A percentile compares a stretch with the other conserved stretches of the same genome.
phyloP scores from a whole-genome alignment of 306 rosid genomes.

The Prunus salicina region DNA sequence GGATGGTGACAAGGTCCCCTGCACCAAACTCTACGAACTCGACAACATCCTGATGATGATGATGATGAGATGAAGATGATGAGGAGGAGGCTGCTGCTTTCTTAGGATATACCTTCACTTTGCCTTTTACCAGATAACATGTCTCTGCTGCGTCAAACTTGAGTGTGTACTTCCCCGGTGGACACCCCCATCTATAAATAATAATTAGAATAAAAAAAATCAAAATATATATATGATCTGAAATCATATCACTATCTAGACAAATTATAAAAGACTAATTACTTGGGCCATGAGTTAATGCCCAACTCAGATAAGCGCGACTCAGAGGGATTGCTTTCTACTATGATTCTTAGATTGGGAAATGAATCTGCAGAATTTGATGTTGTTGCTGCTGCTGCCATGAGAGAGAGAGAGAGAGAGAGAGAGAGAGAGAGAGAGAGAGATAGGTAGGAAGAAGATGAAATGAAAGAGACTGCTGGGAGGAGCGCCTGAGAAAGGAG shows the following conservation, averaged over 20 bases:
- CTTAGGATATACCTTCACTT: slow-evolving; percentile 76
- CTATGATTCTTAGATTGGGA: slow-evolving; percentile 19
- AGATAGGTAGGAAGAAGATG: not conserved
- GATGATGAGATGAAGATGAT: slow-evolving; percentile 25
- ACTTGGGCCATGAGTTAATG: slow-evolving; percentile 35
- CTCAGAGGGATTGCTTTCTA: slow-evolving; percentile 19
- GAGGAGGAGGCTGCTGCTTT: slow-evolving; percentile 22
- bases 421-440: not conserved
- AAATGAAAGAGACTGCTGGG: slow-evolving; percentile 5
- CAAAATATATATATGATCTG: no score
- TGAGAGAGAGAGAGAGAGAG: not conserved
- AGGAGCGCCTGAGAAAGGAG: not conserved
- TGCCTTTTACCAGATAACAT: slow-evolving; percentile 79
- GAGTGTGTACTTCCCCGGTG: slow-evolving; percentile 81
- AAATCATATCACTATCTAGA: no score
- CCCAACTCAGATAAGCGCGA: slow-evolving; percentile 19
- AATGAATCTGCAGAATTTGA: slow-evolving; percentile 5
- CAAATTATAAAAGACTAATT: not conserved
- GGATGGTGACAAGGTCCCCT: slow-evolving; percentile 80
- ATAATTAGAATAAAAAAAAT: no score
- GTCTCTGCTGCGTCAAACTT: slow-evolving; percentile 85
- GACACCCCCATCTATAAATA: slow-evolving; percentile 77
- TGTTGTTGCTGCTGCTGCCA: slow-evolving; percentile 19
- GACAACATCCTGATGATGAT: not conserved
- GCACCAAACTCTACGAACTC: slow-evolving; percentile 67